Percentiles rank a stretch among this genome's conserved stretches.
Evolutionary conservation across 257 asterid genomes (phyloP).

Genomic region (Jasminum sambac): DNA sequence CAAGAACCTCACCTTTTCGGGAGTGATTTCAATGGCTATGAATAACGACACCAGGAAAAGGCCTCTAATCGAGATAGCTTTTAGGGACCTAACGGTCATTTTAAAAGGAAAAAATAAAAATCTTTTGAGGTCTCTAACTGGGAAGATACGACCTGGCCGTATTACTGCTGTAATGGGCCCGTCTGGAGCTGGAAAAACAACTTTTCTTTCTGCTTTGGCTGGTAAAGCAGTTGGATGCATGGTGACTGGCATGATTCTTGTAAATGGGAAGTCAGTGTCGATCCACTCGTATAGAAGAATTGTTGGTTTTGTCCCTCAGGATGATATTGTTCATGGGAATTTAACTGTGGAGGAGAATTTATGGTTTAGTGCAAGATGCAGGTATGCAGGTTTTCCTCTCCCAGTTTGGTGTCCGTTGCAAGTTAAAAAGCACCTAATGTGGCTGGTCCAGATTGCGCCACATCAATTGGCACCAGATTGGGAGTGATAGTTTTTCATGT

Average conservation of each 20-base stretch:
- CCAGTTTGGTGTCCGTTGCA: no score
- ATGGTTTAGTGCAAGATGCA: constrained; percentile 68
- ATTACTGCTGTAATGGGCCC: constrained; percentile 64
- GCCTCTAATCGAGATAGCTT: constrained; percentile 51
- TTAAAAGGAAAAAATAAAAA: constrained; percentile 53
- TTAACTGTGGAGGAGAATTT: constrained; percentile 67
- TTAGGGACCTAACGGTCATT: constrained; percentile 50
- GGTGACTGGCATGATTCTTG: constrained; percentile 46
- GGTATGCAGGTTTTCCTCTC: constrained; percentile 32
- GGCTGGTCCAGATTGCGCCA: no score
- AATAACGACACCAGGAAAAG: constrained; percentile 39
- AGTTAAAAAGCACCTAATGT: no score
- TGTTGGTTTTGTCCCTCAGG: constrained; percentile 67
- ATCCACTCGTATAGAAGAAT: constrained; percentile 53
- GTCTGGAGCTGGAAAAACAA: constrained; percentile 67
- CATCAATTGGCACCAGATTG: background rate
- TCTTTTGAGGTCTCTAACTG: constrained; percentile 50
- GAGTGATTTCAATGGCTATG: constrained; percentile 56
- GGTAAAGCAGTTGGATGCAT: constrained; percentile 63
- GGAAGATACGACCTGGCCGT: constrained; percentile 59
- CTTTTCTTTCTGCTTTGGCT: constrained; percentile 64
- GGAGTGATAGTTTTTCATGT: background rate
- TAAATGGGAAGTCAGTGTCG: constrained; percentile 49
- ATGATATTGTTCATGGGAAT: constrained; percentile 69
- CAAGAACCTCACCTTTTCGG: constrained; percentile 58